Base-by-base conservation (phyloP, 345 rosid species). In the Pseudoturritis turrita region DNA sequence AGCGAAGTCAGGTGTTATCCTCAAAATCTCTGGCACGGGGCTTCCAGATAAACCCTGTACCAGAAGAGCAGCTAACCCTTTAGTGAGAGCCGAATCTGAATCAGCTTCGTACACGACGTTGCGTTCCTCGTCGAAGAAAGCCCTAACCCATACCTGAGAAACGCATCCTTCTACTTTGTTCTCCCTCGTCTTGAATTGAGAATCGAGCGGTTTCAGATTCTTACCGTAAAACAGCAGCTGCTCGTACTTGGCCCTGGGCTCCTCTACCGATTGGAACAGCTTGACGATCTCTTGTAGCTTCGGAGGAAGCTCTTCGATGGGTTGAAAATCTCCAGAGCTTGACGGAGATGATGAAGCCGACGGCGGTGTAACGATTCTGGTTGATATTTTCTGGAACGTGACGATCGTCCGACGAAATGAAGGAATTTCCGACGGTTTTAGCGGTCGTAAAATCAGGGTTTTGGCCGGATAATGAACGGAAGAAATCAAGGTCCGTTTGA, bases 131-230 rank as follows among this genome's bases (percentile, higher is more conserved):
- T 95, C 97, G 6, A 89, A 75, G 71, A 71, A 90, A 40, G 97
- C 99, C 83, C 98, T 83, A 17, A 96, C 96, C 98, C 98, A 96
- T 6, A 92, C 98, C 83, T 88, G 96, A 22, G 98, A 88, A 19
- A 90, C 94, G 53, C 99, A 96, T 6, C 99, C 99, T 77, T 88
- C 78, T 7, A 96, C 99, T 74, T 96, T 96, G 62, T 92, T 96
- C 44, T 85, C 91, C 36, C 75, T 71, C 18, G 96, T 92, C 72
- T 87, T 89, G 83, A 83, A 96, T 40, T 15, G 82, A n/a, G 83
- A 9, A 71, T 85, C 90, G 2, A 96, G 89, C 0, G 99, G 89
- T 15, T 76, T 83, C 70, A 96, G 84, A 58, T 84, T 85, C 62
- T 84, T 86, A 1, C 96, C 96, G 50, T 91, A 87, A 80, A 93